Base-by-base conservation (phyloP, 495 filamentous ascomycete species). In the Elasticomyces elasticus region DNA sequence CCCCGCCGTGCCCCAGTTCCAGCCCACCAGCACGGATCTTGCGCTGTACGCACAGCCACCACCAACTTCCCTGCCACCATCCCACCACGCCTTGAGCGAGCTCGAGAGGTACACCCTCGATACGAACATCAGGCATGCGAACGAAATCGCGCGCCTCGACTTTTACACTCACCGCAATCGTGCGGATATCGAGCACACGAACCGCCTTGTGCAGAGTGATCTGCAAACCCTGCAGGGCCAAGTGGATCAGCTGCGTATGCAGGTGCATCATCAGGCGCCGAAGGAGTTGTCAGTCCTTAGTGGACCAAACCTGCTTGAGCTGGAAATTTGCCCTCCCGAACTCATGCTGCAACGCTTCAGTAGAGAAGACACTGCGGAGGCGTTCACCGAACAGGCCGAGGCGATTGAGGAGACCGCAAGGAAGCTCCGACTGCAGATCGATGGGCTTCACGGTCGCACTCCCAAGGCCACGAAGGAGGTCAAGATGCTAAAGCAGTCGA, bases 301-400 rank as follows among this genome's bases (percentile, higher is more conserved):
- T 19, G 15, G 23, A 13, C 9, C 37, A 19, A 15, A 45, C 20
- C 2, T 30, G 2, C 26, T 51, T 3, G 54, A 51, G 7, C 19
- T 44, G 10, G 33, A 49, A 20, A 9, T 38, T 13, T 2, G 13
- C 10, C 30, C 10, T 5, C 50, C 50, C 5, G 50, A 53, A 17
- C 25, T 40, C n/a, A 44, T 52, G 37, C 22, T 51, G 1, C 5
- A 43, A 43, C 12, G 38, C 26, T 54, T 54, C 33, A 27, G 33
- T 25, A 48, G 35, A 22, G 30, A 42, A 10, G 33, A 15, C n/a
- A 33, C 50, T 0, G 50, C 51, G 4, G 28, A 49, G 42, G 24
- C 33, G 4, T 59, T 54, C 33, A 10, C 33, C 19, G 49, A 54
- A 20, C 52, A 59, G 20, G 56, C 56, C 15, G 42, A 59, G 24